Evolutionary conservation across 2,329 filamentous ascomycete genomes (phyloP), one percentile per base, ranked within the genome.

Genomic region (Ophioceras dolichostomum): DNA sequence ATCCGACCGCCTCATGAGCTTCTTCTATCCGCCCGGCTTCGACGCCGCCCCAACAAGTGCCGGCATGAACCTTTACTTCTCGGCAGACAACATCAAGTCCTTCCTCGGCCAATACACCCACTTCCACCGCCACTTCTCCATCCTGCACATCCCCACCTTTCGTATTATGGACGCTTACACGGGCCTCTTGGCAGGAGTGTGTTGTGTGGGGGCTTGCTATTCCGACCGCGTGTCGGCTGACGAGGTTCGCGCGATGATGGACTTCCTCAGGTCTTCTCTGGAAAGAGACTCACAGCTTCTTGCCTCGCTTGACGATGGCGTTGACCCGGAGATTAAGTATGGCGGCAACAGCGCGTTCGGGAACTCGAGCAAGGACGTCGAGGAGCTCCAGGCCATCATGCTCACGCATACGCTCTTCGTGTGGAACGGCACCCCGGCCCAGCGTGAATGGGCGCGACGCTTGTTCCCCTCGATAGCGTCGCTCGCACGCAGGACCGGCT

Each of bases 121-220:
- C 55, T 85, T 79, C 55, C 76, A 84, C 54, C 69, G 73, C 42
- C 81, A 87, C 55, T 83, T 83, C 61, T 76, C 80, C 16, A 68
- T 83, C 46, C 67, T 86, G 37, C 80, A 87, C 51, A 68, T 80
- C 53, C 71, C 79, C 26, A 82, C 79, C 8, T 83, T 86, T 57
- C 70, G 76, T 50, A 70, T 82, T 37, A 64, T 70, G 43, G 68
- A 77, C 43, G 72, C 76, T 33, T 76, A 79, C 52, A 74, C 77
- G 42, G 76, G 78, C 45, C 65, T 86, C 42, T 61, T 83, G 35
- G 67, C 82, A 41, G 68, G 70, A 43, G 81, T 87, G 65, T 76
- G 81, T 49, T 83, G 77, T 52, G 67, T 83, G 47, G 82, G 82
- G 27, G 80, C 81, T 29, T 81, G 83, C 40, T 87, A 86, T 56